Evolutionary conservation across 306 rosid species (phyloP), one percentile per base, ranked within the genome.

Genomic region (Purshia tridentata): DNA sequence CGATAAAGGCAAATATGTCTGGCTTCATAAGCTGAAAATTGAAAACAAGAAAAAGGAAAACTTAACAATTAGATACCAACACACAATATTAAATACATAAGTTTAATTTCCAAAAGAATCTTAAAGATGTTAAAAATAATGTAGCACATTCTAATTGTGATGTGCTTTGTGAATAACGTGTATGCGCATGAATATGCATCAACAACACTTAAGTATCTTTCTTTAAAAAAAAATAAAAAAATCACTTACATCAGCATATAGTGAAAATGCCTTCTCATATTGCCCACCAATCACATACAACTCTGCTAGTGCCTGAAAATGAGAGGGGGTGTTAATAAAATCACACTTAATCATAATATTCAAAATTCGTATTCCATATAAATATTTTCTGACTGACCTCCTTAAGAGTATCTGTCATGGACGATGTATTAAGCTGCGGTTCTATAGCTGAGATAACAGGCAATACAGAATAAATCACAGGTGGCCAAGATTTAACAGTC

Each of bases 241-340:
- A n/a, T n/a, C n/a, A n/a, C n/a, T 78, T 87, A 91, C 97, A 87
- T 94, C 99, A 58, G 99, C 98, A 88, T 88, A 94, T 47, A 91
- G 80, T 71, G 88, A 90, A 76, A 91, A 94, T 62, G 92, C 97
- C 78, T 90, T 88, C 84, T 88, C 96, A 72, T 83, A 88, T 81
- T 91, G 96, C 67, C 93, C 96, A 76, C 87, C 81, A 51, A 91
- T 90, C 58, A 91, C 95, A 73, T 90, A 91, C 81, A 94, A 84
- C 86, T 90, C 95, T 14, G 93, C 99, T 65, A 91, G 80, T 77
- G 96, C 96, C 99, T 94, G 81, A 72, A 82, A 77, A 51, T 74
- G 75, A 81, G 69, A 70, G 71, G 56, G 67, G 48, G 58, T 46
- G 52, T 35, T 63, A 56, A 74, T 41, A 61, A 50, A 52, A 70